Percentiles rank a stretch among this genome's conserved stretches.
phyloP scores from a whole-genome alignment of 1,284 basidiomycete species.

The Pascua sp. region DNA sequence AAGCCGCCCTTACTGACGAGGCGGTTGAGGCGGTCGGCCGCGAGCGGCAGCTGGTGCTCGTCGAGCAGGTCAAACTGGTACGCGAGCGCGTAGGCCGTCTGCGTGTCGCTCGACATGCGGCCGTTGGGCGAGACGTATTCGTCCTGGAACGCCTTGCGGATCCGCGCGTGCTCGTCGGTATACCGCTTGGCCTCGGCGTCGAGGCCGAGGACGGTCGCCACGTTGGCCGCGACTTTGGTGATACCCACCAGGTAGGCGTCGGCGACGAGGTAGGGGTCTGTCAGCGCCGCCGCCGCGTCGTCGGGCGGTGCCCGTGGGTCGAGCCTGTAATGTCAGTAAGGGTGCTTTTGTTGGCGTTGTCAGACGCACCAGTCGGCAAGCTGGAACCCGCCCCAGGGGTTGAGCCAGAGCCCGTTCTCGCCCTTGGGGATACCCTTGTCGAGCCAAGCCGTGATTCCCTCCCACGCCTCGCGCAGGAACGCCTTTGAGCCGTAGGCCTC shows the following conservation, averaged over 20 bases:
- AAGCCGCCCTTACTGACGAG: conserved; percentile 25
- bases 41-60: not conserved
- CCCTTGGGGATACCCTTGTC: conserved; percentile 28
- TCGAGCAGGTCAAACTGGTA: conserved; percentile 27
- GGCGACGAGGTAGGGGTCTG: conserved; percentile 30
- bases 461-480: conserved; percentile 26
- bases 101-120: conserved; percentile 31
- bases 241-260: conserved; percentile 36
- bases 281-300: conserved; percentile 19
- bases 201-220: conserved; percentile 28
- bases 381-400: conserved; percentile 9
- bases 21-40: conserved; percentile 21
- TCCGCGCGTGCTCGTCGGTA: conserved; percentile 5
- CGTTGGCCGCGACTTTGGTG: conserved; percentile 20
- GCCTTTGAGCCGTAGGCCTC: conserved; percentile 20
- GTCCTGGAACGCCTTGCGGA: conserved; percentile 22
- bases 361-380: conserved; percentile 34
- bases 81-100: conserved; percentile 30
- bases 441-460: conserved; percentile 36
- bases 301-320: conserved; percentile 35
- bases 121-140: conserved; percentile 33
- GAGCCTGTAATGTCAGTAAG: conserved; percentile 34
- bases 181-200: conserved; percentile 16
- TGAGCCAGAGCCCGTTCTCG: conserved; percentile 24
- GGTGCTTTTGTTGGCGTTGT: conserved; percentile 27